Evolutionary conservation across 306 rosid species (phyloP), one percentile per base, ranked within the genome.

Genomic region (Sicyos baderoa): DNA sequence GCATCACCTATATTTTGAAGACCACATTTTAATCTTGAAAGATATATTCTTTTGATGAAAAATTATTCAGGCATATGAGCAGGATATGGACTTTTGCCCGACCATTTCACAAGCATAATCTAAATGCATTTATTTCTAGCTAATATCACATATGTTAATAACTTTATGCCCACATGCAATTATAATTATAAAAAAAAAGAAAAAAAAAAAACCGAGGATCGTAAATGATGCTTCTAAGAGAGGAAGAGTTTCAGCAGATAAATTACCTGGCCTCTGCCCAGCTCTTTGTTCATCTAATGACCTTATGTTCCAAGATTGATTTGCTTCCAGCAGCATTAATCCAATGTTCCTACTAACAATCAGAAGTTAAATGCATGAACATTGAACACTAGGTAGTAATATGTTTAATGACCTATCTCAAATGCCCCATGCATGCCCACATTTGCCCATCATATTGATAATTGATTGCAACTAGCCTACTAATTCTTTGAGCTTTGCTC

Each of bases 231-330:
- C 50, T 37, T 61, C 27, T 17, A 22, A 63, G 22, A 18, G 68
- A 17, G n/a, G 50, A 37, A 62, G 52, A 18, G 25, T 40, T 17
- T 6, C 27, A 62, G 68, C 67, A 37, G 14, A 62, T 18, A 62
- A 37, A 40, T 40, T 63, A 63, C 69, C 69, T 63, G 69, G 51
- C 9, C 10, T 18, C 32, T 63, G 52, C 69, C 13, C 29, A 63
- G 35, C 25, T 61, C 50, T 18, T 61, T 37, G 68, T 32, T 32
- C 68, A 61, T 35, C 49, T 9, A 1, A 9, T 37, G 50, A 35
- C 49, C 25, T 9, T 37, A 35, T 22, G 35, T 44, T 37, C 68
- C 68, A n/a, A 62, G 68, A 62, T 37, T 17, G 11, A 63, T 40
- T 51, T 2, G 52, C 16, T 61, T 17, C 50, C n/a, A 18, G 50